Conservation (phyloP, 1,284 basidiomycete species). For the Papiliotrema flavescens region DNA sequence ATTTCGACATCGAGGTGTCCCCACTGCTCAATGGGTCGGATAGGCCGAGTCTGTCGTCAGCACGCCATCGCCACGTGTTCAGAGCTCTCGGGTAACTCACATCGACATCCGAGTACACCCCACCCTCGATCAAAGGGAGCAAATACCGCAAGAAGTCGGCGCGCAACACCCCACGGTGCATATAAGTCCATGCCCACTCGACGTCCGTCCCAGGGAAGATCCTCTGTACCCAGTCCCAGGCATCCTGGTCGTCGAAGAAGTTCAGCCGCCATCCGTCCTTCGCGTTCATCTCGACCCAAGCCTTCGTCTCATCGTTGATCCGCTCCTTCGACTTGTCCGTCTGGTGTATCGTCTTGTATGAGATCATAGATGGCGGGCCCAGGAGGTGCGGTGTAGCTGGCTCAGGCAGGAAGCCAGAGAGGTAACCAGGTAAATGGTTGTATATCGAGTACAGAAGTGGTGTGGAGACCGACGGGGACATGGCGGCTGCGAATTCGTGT, state of each 20-base stretch:
- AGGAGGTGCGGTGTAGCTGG: background rate
- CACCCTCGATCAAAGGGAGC: slow-evolving; percentile 46
- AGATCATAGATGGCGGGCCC: slow-evolving; percentile 19
- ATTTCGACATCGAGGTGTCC: slow-evolving; percentile 26
- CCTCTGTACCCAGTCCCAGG: slow-evolving; percentile 35
- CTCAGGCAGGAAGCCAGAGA: slow-evolving; percentile 4
- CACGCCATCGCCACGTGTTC: background rate
- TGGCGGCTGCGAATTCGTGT: slow-evolving; percentile 17
- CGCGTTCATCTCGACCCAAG: slow-evolving; percentile 28
- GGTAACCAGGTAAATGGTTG: slow-evolving; percentile 15
- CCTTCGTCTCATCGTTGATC: slow-evolving; percentile 5
- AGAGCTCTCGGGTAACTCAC: slow-evolving; percentile 18
- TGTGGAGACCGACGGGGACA: slow-evolving; percentile 9
- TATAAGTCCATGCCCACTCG: slow-evolving; percentile 39
- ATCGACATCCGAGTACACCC: slow-evolving; percentile 49
- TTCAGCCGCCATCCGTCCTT: slow-evolving; percentile 37
- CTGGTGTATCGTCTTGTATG: slow-evolving; percentile 37
- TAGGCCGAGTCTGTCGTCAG: slow-evolving; percentile 26
- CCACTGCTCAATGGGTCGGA: slow-evolving; percentile 42
- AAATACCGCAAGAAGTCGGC: slow-evolving; percentile 50
- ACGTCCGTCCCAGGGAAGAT: slow-evolving; percentile 32
- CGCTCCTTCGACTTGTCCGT: slow-evolving; percentile 29
- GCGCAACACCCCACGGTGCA: slow-evolving; percentile 44
- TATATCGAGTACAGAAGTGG: slow-evolving; percentile 16
- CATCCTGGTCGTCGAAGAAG: slow-evolving; percentile 41